phyloP scores from a whole-genome alignment of 257 asterid genomes.

The Ligustrum vulgare region DNA sequence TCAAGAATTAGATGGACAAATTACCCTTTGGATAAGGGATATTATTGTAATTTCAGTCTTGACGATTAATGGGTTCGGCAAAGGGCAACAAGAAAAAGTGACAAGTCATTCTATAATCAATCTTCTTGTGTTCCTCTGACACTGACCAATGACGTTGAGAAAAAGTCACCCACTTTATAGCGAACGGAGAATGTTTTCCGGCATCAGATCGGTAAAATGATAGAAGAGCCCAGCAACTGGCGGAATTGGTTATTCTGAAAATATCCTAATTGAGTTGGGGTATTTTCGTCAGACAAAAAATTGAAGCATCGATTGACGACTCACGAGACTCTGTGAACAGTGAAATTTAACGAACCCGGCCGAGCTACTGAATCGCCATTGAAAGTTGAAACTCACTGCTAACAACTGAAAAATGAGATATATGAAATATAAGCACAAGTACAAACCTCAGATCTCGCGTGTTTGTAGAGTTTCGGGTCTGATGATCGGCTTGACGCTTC shows the following conservation, averaged over 20 bases:
- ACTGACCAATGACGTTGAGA: slow-evolving; percentile 33
- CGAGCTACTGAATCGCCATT: neutral
- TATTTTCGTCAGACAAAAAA: slow-evolving; percentile 31
- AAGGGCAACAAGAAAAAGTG: neutral
- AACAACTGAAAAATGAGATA: neutral
- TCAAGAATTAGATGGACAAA: neutral
- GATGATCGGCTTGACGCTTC: slow-evolving; percentile 45
- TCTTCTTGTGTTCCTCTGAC: neutral
- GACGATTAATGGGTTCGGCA: neutral
- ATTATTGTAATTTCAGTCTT: neutral
- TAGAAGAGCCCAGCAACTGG: slow-evolving; percentile 18
- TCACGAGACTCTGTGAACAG: slow-evolving; percentile 22
- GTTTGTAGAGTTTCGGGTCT: slow-evolving; percentile 22
- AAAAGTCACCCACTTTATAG: neutral
- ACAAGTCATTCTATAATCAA: neutral
- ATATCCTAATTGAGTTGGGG: slow-evolving; percentile 31
- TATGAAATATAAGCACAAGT: neutral
- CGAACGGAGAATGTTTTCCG: neutral
- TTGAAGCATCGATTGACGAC: slow-evolving; percentile 15
- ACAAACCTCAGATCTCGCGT: slow-evolving; percentile 70
- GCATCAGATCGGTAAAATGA: neutral
- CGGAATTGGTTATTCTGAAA: slow-evolving; percentile 33
- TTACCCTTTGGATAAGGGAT: neutral
- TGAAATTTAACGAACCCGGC: neutral
- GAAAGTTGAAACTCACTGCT: neutral